These are phyloP conservation scores for Paraconiothyrium sp. DNA, from an alignment of 2,329 filamentous ascomycete species.

Conservation along the genomic window DNA sequence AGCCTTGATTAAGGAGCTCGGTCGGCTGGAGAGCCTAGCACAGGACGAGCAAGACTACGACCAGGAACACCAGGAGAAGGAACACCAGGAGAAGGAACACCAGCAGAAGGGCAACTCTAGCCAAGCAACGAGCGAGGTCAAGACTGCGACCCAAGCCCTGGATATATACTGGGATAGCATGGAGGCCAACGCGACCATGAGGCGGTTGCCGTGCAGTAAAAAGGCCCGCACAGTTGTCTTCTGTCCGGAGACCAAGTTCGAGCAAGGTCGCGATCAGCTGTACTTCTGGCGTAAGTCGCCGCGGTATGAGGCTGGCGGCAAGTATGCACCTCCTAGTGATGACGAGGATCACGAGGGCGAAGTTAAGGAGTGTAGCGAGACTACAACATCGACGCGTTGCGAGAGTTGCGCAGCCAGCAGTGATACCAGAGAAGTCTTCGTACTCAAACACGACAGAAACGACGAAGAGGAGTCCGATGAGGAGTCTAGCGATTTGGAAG, in stretches of 20 bases:
- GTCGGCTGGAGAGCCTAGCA: conserved; percentile 31
- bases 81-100: conserved; percentile 27
- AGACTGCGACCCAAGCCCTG: conserved; percentile 37
- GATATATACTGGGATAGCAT: conserved; percentile 36
- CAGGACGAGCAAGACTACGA: conserved; percentile 32
- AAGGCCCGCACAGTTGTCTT: conserved; percentile 30
- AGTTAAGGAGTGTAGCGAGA: background rate
- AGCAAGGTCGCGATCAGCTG: conserved; percentile 29
- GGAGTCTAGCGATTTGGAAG: background rate
- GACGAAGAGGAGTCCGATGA: conserved; percentile 2
- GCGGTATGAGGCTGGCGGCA: conserved; percentile 43
- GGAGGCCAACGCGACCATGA: conserved; percentile 17
- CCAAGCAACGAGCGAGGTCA: conserved; percentile 21
- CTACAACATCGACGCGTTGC: background rate
- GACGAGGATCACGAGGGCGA: background rate
- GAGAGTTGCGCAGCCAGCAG: background rate
- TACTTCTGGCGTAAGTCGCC: conserved; percentile 39
- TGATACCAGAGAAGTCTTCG: background rate
- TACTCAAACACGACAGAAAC: background rate
- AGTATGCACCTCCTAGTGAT: conserved; percentile 23
- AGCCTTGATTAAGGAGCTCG: conserved; percentile 29
- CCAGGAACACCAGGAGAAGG: conserved; percentile 21
- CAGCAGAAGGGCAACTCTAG: background rate
- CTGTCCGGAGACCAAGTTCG: conserved; percentile 32
- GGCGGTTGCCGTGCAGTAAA: background rate